Conservation (phyloP, 1,284 basidiomycete species). For the Trichosporon sp. region DNA sequence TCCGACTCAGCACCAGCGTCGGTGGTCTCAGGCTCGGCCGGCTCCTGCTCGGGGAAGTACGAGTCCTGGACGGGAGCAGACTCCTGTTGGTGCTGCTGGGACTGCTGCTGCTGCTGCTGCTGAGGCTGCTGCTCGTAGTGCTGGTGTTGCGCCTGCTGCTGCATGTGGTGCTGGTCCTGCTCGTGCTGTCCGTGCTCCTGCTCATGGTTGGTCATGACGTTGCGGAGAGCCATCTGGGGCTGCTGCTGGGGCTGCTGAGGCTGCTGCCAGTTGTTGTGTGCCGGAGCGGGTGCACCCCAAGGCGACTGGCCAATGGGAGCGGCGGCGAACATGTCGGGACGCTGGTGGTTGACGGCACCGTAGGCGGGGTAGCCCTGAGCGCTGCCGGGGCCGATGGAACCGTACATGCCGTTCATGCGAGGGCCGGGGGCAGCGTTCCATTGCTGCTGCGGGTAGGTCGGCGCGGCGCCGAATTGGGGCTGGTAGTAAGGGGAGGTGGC, state of each 20-base stretch:
- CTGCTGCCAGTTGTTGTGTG: constrained; percentile 13
- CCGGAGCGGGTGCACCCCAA: constrained; percentile 27
- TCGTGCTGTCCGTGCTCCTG: no score
- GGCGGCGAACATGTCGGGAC: constrained; percentile 14
- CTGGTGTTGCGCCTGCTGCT: constrained; percentile 17
- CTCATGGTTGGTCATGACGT: not conserved
- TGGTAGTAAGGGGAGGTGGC: constrained; percentile 7
- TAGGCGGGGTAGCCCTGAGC: constrained; percentile 7
- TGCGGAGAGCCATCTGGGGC: constrained; percentile 6
- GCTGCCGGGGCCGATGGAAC: constrained; percentile 15
- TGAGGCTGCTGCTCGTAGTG: constrained; percentile 15
- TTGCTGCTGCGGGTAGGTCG: constrained; percentile 6
- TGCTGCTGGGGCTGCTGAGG: constrained; percentile 19
- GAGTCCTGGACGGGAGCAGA: constrained; percentile 16
- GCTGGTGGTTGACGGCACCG: constrained; percentile 17
- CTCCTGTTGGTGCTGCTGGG: constrained; percentile 12
- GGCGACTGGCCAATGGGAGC: constrained; percentile 23
- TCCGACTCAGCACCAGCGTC: constrained; percentile 15
- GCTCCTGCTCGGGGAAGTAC: constrained; percentile 22
- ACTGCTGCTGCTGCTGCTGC: constrained; percentile 7
- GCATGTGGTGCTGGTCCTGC: constrained; percentile 2
- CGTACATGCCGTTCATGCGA: constrained; percentile 17
- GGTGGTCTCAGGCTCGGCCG: constrained; percentile 4
- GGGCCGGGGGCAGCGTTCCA: constrained; percentile 18
- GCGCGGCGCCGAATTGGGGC: constrained; percentile 12